Conservation (phyloP, 2,329 filamentous ascomycete species). For the Pseudodiploospora longispora region DNA sequence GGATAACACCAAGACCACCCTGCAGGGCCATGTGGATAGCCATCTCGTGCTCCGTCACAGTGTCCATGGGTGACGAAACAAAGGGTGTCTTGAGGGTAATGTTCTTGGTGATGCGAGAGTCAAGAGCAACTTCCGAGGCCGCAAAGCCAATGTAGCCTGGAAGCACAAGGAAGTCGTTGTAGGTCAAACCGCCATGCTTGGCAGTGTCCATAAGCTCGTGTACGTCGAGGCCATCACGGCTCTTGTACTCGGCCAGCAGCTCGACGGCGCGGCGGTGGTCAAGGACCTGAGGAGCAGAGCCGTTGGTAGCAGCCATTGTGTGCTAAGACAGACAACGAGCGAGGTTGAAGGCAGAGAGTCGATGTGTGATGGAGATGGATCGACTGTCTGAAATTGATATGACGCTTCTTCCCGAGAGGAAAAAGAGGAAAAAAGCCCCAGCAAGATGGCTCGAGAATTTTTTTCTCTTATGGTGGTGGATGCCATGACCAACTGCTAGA, state of each 20-base stretch:
- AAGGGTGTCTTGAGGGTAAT: constrained; percentile 95
- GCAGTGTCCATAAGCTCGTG: constrained; percentile 83
- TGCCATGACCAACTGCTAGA: neutral
- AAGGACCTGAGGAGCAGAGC: constrained; percentile 51
- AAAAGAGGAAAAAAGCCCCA: constrained; percentile 34
- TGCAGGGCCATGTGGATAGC: constrained; percentile 93
- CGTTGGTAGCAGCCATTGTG: constrained; percentile 58
- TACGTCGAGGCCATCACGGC: constrained; percentile 79
- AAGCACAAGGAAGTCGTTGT: constrained; percentile 96
- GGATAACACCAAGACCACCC: constrained; percentile 86
- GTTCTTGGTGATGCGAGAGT: constrained; percentile 88
- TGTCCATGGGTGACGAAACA: constrained; percentile 98
- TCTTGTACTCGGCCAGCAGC: constrained; percentile 71
- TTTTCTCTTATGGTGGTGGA: constrained; percentile 17
- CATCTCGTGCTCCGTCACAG: constrained; percentile 98
- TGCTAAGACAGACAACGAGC: constrained; percentile 16
- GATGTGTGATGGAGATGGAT: constrained; percentile 21
- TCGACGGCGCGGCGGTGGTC: constrained; percentile 72
- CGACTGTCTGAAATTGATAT: constrained; percentile 30
- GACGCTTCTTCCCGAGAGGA: constrained; percentile 47
- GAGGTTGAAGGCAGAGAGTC: constrained; percentile 36
- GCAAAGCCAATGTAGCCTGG: constrained; percentile 98
- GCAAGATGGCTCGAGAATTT: constrained; percentile 29
- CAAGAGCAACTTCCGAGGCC: constrained; percentile 78
- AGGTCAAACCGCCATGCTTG: constrained; percentile 88